Conservation (phyloP, 768 basidiomycete species). For the Suillus sp. region DNA sequence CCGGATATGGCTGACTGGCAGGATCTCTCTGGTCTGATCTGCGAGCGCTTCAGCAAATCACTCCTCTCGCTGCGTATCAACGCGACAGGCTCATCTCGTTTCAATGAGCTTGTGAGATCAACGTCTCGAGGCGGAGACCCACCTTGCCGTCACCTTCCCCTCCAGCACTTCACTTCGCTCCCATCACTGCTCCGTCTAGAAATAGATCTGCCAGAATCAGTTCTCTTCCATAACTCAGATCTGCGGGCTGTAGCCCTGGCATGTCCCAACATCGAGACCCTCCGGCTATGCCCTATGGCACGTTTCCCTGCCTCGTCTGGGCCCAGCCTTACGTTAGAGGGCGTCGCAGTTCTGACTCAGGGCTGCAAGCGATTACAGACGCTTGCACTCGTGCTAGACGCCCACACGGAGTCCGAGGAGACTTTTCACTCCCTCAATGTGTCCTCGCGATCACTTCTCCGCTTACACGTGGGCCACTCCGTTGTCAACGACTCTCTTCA, state of each 20-base stretch:
- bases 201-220: slow-evolving; percentile 78
- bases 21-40: slow-evolving; percentile 64
- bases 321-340: slow-evolving; percentile 64
- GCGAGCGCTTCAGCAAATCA: slow-evolving; percentile 59
- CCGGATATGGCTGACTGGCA: slow-evolving; percentile 77
- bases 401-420: slow-evolving; percentile 46
- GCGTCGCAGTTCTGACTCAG: slow-evolving; percentile 57
- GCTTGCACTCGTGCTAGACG: slow-evolving; percentile 66
- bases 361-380: slow-evolving; percentile 65
- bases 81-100: slow-evolving; percentile 73
- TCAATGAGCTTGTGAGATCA: slow-evolving; percentile 79
- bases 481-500: slow-evolving; percentile 71
- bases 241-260: slow-evolving; percentile 57
- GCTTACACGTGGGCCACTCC: slow-evolving; percentile 77
- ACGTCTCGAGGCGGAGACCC: slow-evolving; percentile 64
- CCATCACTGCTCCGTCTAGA: slow-evolving; percentile 63
- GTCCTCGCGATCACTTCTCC: slow-evolving; percentile 67
- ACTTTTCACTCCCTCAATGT: slow-evolving; percentile 47
- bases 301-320: slow-evolving; percentile 57
- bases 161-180: slow-evolving; percentile 58
- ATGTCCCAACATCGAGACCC: slow-evolving; percentile 69
- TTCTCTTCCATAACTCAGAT: slow-evolving; percentile 64
- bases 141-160: slow-evolving; percentile 58
- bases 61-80: slow-evolving; percentile 62
- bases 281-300: slow-evolving; percentile 67